Evolutionary conservation across 805 yeast genomes (phyloP), one percentile per base, ranked within the genome.

Genomic region (Kodamaea kakaduensis): DNA sequence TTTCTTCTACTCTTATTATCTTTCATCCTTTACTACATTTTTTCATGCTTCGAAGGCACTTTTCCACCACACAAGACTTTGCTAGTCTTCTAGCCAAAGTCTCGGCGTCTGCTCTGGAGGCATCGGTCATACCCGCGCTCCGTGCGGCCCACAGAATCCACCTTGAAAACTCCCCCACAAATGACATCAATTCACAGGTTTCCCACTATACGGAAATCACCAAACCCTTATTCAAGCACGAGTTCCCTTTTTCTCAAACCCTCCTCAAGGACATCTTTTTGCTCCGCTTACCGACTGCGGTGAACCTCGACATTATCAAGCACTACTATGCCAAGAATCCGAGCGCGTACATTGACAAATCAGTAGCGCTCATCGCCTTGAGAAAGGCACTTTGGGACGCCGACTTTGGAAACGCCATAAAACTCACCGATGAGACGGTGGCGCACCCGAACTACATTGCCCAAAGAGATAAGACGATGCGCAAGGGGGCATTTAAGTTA

Each of bases 301-400:
- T 58, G 12, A 59, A 57, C 34, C 43, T 64, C 20, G 27, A 36
- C 12, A 37, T 54, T n/a, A 44, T 55, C 31, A 38, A 38, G 34
- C 24, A 31, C 14, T 54, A 30, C 44, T 47, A 54, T 39, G 31
- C 28, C 35, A 44, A 46, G 16, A 48, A 45, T 32, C 47, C 53
- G 2, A 37, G 18, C 9, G 34, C 41, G 2, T 16, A 34, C 25
- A 62, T 77, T 7, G 61, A 59, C 7, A 55, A 58, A 32, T 52
- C 56, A 0, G 50, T 59, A 1, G 77, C 81, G 3, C 64, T 79
- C 61, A 70, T 82, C n/a, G 84, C 88, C 3, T 73, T 83, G 41
- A 54, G 89, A 13, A 54, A 68, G 26, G 64, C 78, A n/a, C 52
- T 82, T 2, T 78, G 67, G 57, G 66, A 74, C 42, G 82, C 77